Base-by-base conservation (phyloP, 2,329 filamentous ascomycete species). In the Ceratocystiopsis sp. region DNA sequence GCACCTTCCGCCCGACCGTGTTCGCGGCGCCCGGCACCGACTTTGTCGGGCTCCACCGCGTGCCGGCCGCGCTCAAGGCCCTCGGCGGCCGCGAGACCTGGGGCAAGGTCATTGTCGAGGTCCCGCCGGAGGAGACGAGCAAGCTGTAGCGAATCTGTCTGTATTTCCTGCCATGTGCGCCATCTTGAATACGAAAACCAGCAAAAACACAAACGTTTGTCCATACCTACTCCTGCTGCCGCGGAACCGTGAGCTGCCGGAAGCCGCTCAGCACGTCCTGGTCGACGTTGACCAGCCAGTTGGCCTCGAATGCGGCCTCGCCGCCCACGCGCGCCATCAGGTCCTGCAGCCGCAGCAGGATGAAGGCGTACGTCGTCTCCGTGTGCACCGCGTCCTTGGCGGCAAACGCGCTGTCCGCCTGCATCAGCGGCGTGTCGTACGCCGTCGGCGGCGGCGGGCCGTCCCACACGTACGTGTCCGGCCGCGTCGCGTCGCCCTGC, bases 71-170 rank as follows among this genome's bases (percentile, higher is more conserved):
- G 3, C 54, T 69, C 13, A 65, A 67, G 46, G 61, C 66, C 2
- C 48, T 55, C 44, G 87, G 84, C 2, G 75, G 75, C 1, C 69
- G 89, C 46, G 83, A 81, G 41, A 94, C 86, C 1, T 96, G 89
- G 89, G 89, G 89, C 0, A 96, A 96, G 69, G 89, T 96, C 1
- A 84, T 95, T 1, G 79, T 95, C 17, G 84, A 84, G 61, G 68
- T 96, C 37, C 78, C 80, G 1, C 82, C 86, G 52, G 68, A 75
- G 38, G 65, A 68, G 49, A 73, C 25, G 7, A 29, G 68, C 53
- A 75, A 71, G 58, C 52, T 78, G 55, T 78, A 45, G 41, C 10
- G 19, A 15, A 15, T 12, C 10, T 29, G 35, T 4, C 8, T 36
- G n/a, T 5, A 17, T 36, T 36, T 36, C 35, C 2, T 16, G 18